A percentile compares a stretch with the other conserved stretches of the same genome.
These are phyloP conservation scores for Euphorbia tirucalli DNA, from an alignment of 345 rosid species.

Conservation along the genomic window DNA sequence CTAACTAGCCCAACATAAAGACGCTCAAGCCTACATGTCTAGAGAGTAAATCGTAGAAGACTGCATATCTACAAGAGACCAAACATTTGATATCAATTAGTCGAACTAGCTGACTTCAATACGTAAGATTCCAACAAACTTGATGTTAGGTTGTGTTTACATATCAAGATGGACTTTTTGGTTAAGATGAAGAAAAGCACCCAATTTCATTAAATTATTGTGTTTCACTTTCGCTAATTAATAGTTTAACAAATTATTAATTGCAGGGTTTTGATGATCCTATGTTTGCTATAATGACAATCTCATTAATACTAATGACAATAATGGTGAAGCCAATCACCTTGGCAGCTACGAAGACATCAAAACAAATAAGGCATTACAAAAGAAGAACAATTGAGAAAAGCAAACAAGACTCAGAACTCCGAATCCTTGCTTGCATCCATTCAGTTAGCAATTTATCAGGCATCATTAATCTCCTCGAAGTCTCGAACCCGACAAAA, in stretches of 20 bases:
- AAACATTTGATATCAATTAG: too few species aligned
- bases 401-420: constrained; percentile 32
- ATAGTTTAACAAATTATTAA: not conserved
- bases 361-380: constrained; percentile 23
- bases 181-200: too few species aligned
- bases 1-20: too few species aligned
- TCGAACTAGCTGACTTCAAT: too few species aligned
- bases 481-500: constrained; percentile 7
- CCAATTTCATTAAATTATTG: too few species aligned
- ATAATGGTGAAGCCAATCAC: constrained; percentile 36
- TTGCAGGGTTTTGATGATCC: constrained; percentile 16
- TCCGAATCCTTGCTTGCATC: constrained; percentile 18
- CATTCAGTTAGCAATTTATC: constrained; percentile 8
- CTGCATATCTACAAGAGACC: too few species aligned
- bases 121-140: too few species aligned
- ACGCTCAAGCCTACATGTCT: too few species aligned
- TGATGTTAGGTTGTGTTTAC: too few species aligned
- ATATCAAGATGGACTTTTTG: too few species aligned
- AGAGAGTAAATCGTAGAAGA: too few species aligned
- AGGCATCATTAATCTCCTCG: constrained; percentile 12
- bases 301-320: constrained; percentile 12
- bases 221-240: too few species aligned
- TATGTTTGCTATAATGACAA: constrained; percentile 8
- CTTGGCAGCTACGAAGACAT: constrained; percentile 23
- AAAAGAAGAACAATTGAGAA: constrained; percentile 41